Conservation (phyloP, 805 yeast species). For the Cyberlindnera subsufficiens region DNA sequence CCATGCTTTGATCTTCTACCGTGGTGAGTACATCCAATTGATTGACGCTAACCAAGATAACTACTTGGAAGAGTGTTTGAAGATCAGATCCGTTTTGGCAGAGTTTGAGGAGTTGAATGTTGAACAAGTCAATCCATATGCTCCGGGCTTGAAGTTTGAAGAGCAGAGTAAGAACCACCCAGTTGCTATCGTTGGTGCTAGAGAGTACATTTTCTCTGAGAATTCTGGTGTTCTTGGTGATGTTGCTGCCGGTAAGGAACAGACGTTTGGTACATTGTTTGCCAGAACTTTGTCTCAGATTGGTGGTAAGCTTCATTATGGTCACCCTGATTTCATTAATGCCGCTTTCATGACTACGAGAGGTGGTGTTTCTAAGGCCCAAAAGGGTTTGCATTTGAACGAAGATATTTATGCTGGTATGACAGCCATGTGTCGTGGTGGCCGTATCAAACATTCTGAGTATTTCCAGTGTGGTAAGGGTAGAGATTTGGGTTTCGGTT, state of each 20-base stretch:
- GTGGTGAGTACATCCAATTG: conserved; percentile 83
- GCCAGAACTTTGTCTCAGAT: conserved; percentile 80
- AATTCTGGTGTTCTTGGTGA: conserved; percentile 83
- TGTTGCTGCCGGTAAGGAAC: conserved; percentile 89
- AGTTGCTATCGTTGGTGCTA: conserved; percentile 82
- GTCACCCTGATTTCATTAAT: conserved; percentile 83
- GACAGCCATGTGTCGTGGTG: conserved; percentile 79
- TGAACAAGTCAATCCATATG: conserved; percentile 78
- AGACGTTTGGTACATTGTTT: conserved; percentile 79
- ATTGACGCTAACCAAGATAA: conserved; percentile 87
- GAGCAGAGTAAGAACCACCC: conserved; percentile 50
- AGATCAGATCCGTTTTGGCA: conserved; percentile 74
- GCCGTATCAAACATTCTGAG: conserved; percentile 82
- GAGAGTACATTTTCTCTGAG: conserved; percentile 84
- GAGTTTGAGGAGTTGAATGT: conserved; percentile 76
- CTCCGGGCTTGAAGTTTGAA: conserved; percentile 56
- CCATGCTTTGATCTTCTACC: conserved; percentile 69
- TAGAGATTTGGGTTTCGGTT: conserved; percentile 83
- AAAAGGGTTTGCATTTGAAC: conserved; percentile 77
- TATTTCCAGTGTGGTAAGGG: conserved; percentile 90
- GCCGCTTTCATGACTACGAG: conserved; percentile 74
- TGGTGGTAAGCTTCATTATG: conserved; percentile 84
- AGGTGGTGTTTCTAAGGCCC: conserved; percentile 87
- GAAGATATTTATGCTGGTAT: conserved; percentile 89
- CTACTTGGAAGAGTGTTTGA: conserved; percentile 79